These are phyloP conservation scores for Naumovozyma dairenensis DNA, from an alignment of 805 yeast species.

Conservation along the genomic window DNA sequence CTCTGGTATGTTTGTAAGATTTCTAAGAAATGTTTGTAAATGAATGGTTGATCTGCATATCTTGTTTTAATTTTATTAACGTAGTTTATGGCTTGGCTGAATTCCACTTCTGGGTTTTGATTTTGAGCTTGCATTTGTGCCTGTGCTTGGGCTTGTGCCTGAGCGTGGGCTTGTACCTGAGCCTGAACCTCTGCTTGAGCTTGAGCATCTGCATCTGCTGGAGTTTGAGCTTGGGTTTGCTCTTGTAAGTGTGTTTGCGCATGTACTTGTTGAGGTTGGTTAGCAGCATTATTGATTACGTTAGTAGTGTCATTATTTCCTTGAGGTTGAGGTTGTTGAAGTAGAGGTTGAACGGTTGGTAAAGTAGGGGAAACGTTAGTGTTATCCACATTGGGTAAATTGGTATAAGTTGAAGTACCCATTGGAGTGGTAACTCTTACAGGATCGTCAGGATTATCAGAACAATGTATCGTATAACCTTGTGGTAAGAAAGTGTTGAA, in stretches of 20 bases:
- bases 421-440: conserved; percentile 92
- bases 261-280: background rate
- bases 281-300: background rate
- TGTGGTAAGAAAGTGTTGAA: conserved; percentile 96
- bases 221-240: conserved; percentile 1
- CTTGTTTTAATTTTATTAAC: conserved; percentile 94
- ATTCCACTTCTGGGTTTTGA: conserved; percentile 66
- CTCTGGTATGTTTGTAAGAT: conserved; percentile 93
- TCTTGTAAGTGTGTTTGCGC: conserved; percentile 6
- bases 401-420: conserved; percentile 42
- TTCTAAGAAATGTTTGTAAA: conserved; percentile 88
- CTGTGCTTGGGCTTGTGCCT: conserved; percentile 3
- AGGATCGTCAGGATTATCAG: conserved; percentile 80
- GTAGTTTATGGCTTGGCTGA: conserved; percentile 92
- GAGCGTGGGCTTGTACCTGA: conserved; percentile 10
- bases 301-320: background rate
- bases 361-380: background rate
- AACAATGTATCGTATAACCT: conserved; percentile 89
- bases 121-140: conserved; percentile 5
- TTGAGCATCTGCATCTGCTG: conserved; percentile 1
- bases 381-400: background rate
- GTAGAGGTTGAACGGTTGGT: background rate
- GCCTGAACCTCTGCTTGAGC: background rate
- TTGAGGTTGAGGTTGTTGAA: background rate
- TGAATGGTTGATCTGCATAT: conserved; percentile 88